Conservation (phyloP, 371 early-diverging fungal genomes). For the Circinella umbellata region DNA sequence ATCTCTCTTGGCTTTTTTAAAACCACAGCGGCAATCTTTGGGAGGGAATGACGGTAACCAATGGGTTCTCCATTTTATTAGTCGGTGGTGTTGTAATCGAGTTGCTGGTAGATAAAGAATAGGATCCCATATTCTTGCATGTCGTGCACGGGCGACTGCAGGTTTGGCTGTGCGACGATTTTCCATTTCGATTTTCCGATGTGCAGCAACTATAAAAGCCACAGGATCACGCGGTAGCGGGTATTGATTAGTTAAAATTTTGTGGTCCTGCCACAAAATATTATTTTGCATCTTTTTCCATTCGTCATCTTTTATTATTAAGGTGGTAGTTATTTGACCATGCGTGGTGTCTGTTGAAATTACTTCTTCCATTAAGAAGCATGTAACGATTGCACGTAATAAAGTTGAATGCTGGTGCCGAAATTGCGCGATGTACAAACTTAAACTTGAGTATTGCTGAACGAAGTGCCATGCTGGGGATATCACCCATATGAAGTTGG, state of each 20-base stretch:
- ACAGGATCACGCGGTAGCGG: too few species aligned
- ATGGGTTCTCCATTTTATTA: conserved; percentile 8
- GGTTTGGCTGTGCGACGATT: too few species aligned
- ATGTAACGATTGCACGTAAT: too few species aligned
- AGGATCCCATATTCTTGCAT: not conserved
- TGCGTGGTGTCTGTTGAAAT: too few species aligned
- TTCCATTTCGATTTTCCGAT: too few species aligned
- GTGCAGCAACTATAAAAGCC: not conserved
- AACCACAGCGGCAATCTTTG: not conserved
- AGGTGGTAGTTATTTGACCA: too few species aligned
- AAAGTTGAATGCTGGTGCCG: not conserved
- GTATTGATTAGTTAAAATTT: too few species aligned
- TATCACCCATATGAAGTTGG: not conserved
- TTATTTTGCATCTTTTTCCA: too few species aligned
- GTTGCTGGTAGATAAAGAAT: conserved; percentile 4
- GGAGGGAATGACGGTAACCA: conserved; percentile 8
- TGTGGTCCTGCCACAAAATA: too few species aligned
- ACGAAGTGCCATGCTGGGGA: not conserved
- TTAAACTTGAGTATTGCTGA: not conserved
- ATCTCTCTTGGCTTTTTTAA: too few species aligned
- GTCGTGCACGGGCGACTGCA: not conserved
- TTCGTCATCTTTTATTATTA: too few species aligned
- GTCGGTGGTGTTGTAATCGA: conserved; percentile 2
- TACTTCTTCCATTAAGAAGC: too few species aligned
- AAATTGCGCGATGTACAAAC: not conserved